Conservation (phyloP, 73 alveolate species). For the Paramecium sexaurelia region DNA sequence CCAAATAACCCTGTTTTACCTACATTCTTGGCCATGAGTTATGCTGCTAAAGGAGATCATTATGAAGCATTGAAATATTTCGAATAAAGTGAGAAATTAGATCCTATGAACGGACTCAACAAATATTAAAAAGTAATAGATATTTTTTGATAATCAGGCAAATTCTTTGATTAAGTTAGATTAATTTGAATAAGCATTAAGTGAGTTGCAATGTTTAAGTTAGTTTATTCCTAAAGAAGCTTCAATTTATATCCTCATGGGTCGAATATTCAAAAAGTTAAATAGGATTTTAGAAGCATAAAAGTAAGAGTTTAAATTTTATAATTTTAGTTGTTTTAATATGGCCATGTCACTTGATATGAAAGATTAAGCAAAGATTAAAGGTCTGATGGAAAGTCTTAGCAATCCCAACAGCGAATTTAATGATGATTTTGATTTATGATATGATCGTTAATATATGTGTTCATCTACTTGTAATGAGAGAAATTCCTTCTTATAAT, state of each 20-base stretch:
- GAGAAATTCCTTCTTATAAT: slow-evolving; percentile 10
- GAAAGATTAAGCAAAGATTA: slow-evolving; percentile 38
- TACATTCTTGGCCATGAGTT: slow-evolving; percentile 92
- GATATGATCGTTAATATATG: slow-evolving; percentile 23
- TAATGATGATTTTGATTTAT: slow-evolving; percentile 59
- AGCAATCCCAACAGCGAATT: slow-evolving; percentile 22
- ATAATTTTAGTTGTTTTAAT: slow-evolving; percentile 25
- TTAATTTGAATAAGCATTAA: slow-evolving; percentile 87
- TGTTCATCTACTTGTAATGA: slow-evolving; percentile 17
- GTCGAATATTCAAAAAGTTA: slow-evolving; percentile 84
- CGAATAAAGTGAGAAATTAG: slow-evolving; percentile 81
- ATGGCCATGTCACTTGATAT: slow-evolving; percentile 28
- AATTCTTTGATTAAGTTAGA: slow-evolving; percentile 81
- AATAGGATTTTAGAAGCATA: slow-evolving; percentile 87
- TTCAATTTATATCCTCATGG: slow-evolving; percentile 90
- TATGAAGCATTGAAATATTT: slow-evolving; percentile 83
- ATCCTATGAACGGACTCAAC: slow-evolving; percentile 88
- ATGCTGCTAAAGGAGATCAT: slow-evolving; percentile 83
- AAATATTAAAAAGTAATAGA: slow-evolving; percentile 78
- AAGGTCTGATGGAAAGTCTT: slow-evolving; percentile 31
- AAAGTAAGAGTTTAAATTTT: slow-evolving; percentile 68
- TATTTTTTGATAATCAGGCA: slow-evolving; percentile 70
- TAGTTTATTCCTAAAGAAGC: slow-evolving; percentile 94
- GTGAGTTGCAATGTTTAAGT: slow-evolving; percentile 79
- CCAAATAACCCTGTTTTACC: slow-evolving; percentile 88